phyloP scores from a whole-genome alignment of 2,329 filamentous ascomycete genomes.

The Sarocladium oryzae region DNA sequence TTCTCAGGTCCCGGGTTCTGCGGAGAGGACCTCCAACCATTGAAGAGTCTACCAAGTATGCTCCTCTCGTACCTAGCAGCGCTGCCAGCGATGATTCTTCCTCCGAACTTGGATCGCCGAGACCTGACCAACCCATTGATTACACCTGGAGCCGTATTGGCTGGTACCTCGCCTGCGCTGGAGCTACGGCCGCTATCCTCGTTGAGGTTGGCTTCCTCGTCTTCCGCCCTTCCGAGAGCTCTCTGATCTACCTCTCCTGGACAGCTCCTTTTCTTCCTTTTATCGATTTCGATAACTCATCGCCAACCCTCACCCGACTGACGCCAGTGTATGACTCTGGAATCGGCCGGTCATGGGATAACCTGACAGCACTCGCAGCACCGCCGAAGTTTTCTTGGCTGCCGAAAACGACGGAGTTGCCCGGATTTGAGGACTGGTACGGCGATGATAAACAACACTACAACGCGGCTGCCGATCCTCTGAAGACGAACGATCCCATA shows the following conservation, averaged over 20 bases:
- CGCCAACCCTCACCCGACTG: conserved; percentile 20
- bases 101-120: not conserved
- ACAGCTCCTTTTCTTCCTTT: conserved; percentile 26
- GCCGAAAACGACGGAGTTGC: conserved; percentile 14
- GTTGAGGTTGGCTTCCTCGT: conserved; percentile 18
- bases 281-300: conserved; percentile 24
- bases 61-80: not conserved
- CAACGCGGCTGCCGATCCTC: conserved; percentile 27
- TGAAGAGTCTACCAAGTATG: not conserved
- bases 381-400: conserved; percentile 20
- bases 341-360: conserved; percentile 21
- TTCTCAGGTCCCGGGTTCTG: not conserved
- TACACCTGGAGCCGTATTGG: conserved; percentile 4
- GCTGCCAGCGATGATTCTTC: not conserved
- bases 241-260: conserved; percentile 29
- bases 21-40: not conserved
- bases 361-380: conserved; percentile 20
- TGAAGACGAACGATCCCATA: conserved; percentile 34
- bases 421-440: conserved; percentile 24
- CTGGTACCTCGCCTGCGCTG: conserved; percentile 13
- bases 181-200: not conserved
- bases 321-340: conserved; percentile 16
- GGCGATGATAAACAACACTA: conserved; percentile 22
- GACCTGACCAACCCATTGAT: not conserved
- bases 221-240: conserved; percentile 22